Evolutionary conservation across 768 basidiomycete genomes (phyloP).

Genomic region (Tricholoma matsutake): DNA sequence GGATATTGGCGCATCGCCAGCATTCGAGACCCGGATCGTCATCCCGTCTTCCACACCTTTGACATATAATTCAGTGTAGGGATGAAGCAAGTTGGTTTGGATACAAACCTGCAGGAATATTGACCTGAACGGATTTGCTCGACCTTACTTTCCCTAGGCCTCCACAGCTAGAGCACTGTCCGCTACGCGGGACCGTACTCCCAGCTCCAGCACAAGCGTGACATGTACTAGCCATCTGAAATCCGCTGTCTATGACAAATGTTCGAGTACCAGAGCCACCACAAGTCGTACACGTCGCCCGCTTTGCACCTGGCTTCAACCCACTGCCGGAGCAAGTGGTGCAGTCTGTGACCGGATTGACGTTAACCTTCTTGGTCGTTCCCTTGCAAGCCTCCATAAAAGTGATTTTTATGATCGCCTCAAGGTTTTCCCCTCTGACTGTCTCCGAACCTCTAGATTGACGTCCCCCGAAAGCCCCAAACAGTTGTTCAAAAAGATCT

Average conservation of each 20-base stretch:
- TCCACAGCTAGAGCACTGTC: constrained; percentile 75
- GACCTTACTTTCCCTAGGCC: constrained; percentile 87
- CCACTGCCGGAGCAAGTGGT: constrained; percentile 82
- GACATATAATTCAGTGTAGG: constrained; percentile 5
- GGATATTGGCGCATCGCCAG: constrained; percentile 81
- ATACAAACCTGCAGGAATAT: constrained; percentile 79
- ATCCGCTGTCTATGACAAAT: constrained; percentile 88
- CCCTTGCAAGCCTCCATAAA: constrained; percentile 98
- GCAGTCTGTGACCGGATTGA: constrained; percentile 83
- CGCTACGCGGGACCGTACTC: constrained; percentile 69
- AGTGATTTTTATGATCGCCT: constrained; percentile 66
- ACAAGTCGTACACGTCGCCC: constrained; percentile 75
- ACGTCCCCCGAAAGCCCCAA: constrained; percentile 60
- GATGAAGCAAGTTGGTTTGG: constrained; percentile 1
- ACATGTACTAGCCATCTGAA: constrained; percentile 96
- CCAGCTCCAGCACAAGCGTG: constrained; percentile 79
- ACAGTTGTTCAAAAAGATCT: constrained; percentile 85
- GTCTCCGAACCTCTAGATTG: constrained; percentile 41
- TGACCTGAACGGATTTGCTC: constrained; percentile 73
- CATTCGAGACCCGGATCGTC: constrained; percentile 75
- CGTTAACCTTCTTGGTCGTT: constrained; percentile 65
- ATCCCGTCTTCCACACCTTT: constrained; percentile 94
- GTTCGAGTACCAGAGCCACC: constrained; percentile 85
- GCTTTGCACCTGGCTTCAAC: constrained; percentile 81
- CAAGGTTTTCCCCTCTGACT: constrained; percentile 76